Evolutionary conservation across 2,329 filamentous ascomycete species (phyloP).

Genomic region (Pseudogymnoascus sp.): DNA sequence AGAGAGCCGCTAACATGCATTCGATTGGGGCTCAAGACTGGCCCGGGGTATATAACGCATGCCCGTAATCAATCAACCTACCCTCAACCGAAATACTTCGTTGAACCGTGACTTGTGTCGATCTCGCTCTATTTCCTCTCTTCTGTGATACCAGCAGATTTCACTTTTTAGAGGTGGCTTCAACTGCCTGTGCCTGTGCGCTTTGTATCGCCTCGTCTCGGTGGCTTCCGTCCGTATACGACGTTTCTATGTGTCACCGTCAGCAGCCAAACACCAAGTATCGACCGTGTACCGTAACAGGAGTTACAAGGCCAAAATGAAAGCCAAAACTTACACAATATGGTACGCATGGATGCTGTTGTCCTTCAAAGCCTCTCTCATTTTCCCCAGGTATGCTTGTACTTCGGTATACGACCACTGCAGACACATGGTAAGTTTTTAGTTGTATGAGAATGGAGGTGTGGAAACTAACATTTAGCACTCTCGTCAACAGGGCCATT

Average conservation of each 20-base stretch:
- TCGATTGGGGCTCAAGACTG: neutral
- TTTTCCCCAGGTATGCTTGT: conserved; percentile 13
- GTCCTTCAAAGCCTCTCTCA: conserved; percentile 15
- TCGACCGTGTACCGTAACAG: neutral
- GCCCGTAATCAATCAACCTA: neutral
- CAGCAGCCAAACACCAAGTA: neutral
- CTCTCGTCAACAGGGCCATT: conserved; percentile 21
- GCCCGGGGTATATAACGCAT: neutral
- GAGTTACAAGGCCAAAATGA: neutral
- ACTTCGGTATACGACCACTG: conserved; percentile 15
- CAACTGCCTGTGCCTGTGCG: neutral
- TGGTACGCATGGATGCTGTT: conserved; percentile 18
- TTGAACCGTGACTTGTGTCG: neutral
- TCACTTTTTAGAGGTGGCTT: neutral
- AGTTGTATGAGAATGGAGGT: neutral
- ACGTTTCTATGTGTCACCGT: neutral
- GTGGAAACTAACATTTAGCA: conserved; percentile 16
- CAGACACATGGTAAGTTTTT: neutral
- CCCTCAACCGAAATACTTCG: neutral
- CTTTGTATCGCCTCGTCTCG: neutral
- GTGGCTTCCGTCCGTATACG: neutral
- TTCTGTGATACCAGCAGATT: neutral
- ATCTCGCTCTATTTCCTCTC: neutral
- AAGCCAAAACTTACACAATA: conserved; percentile 13
- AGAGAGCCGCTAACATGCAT: neutral